Evolutionary conservation across 2,329 filamentous ascomycete genomes (phyloP), one percentile per base, ranked within the genome.

Genomic region (Neonectria coccinea): DNA sequence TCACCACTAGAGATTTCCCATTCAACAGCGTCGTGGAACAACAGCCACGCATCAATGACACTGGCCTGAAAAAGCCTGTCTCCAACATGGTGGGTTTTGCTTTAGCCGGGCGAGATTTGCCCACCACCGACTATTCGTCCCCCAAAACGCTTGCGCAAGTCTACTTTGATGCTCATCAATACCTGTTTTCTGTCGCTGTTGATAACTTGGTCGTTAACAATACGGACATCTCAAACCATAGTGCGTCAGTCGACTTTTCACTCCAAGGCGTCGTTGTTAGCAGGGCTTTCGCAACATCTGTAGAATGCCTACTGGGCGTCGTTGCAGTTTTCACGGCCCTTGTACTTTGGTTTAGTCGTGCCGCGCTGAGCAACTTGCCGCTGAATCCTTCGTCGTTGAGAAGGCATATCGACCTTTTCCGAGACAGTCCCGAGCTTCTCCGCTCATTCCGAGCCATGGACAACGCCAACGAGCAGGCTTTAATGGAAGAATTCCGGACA

Each of bases 21-120:
- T 71, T 74, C 7, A 56, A 45, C 0, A 4, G 10, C 0, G 63
- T 76, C 0, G 51, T 80, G 0, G 74, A 81, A 0, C 74, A 78
- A 2, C 62, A 71, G 1, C 57, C 72, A 0, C 65, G 68, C 0
- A 6, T 79, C 0, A 52, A 64, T 0, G 18, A 62, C 0, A 65
- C 60, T 0, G 59, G 59, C 0, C 7, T 80, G 0, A 31, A 16
- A 0, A 51, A 16, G 3, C 78, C 78, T 0, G 41, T 73, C 0
- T 75, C 76, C 0, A 76, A 74, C 3, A 76, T 81, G 78, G 74
- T 77, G 0, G 79, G 77, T 0, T 79, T 74, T 50, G 79, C 76
- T 0, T 16, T 80, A 0, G 78, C 74, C 2, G 65, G 68, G 0
- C 56, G 66, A 0, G 62, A 75, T 5, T 12, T 56, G 0, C 27